Conservation (phyloP, 176 grass and related monocot genomes). For the Calamus simplicifolius region DNA sequence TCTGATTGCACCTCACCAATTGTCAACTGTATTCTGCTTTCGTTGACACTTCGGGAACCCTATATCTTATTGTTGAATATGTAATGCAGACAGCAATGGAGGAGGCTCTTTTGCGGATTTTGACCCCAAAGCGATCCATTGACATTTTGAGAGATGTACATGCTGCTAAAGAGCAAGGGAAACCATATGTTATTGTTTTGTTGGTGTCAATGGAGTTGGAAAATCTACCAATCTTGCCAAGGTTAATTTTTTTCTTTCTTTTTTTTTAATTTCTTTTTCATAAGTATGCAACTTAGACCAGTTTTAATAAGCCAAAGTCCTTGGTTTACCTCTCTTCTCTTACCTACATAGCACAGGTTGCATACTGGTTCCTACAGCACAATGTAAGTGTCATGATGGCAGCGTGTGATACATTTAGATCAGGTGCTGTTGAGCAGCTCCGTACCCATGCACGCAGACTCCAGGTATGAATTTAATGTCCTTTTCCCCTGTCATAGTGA, state of each 20-base stretch:
- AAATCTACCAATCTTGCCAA: slow-evolving; percentile 72
- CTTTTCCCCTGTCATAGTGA: too few relatives aligned
- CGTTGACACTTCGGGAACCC: background rate
- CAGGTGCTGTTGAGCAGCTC: slow-evolving; percentile 59
- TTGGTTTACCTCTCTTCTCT: too few relatives aligned
- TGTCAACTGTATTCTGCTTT: background rate
- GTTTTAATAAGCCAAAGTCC: too few relatives aligned
- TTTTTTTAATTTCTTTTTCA: background rate
- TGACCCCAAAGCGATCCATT: slow-evolving; percentile 85
- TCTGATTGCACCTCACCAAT: background rate
- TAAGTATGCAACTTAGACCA: background rate
- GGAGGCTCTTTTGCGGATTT: slow-evolving; percentile 75
- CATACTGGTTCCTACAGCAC: slow-evolving; percentile 96
- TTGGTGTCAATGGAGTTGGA: slow-evolving; percentile 95
- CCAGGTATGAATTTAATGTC: slow-evolving; percentile 19
- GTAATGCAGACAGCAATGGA: slow-evolving; percentile 81
- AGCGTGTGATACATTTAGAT: slow-evolving; percentile 89
- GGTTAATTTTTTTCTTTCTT: background rate
- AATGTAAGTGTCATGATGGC: slow-evolving; percentile 81
- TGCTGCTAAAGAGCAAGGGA: slow-evolving; percentile 88
- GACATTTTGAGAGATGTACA: slow-evolving; percentile 91
- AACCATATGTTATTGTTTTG: slow-evolving; percentile 89
- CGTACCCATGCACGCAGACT: slow-evolving; percentile 54
- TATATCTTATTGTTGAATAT: slow-evolving; percentile 5
- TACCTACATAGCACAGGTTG: slow-evolving; percentile 36